A percentile compares a stretch with the other conserved stretches of the same genome.
These are phyloP conservation scores for Murraya koenigii DNA, from an alignment of 345 rosid genomes.

Conservation along the genomic window DNA sequence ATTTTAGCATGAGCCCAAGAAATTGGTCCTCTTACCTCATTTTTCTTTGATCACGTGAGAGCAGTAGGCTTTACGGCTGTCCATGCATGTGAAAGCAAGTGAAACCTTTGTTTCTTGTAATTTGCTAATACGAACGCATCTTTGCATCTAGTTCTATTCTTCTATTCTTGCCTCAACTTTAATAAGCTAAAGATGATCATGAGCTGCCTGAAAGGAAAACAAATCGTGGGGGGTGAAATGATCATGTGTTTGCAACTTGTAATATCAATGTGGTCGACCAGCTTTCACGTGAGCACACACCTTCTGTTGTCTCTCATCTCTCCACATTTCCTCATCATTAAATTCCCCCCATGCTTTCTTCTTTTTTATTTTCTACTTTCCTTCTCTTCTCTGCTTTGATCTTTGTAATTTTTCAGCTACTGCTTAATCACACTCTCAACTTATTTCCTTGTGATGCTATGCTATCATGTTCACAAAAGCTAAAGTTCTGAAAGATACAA, in stretches of 20 bases:
- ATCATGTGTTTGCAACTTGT: not conserved
- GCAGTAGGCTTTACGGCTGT: slow-evolving; percentile 16
- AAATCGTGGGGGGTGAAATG: slow-evolving; percentile 1
- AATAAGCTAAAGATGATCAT: not conserved
- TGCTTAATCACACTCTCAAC: slow-evolving; percentile 19
- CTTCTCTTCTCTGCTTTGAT: not conserved
- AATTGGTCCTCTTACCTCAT: not conserved
- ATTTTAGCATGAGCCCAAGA: not conserved
- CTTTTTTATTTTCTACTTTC: not conserved
- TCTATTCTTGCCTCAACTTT: slow-evolving; percentile 10
- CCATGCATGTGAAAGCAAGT: slow-evolving; percentile 26
- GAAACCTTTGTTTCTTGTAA: slow-evolving; percentile 21
- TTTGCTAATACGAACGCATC: not conserved
- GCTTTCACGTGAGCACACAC: slow-evolving; percentile 49
- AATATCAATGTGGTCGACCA: slow-evolving; percentile 31
- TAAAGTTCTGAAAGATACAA: slow-evolving; percentile 1
- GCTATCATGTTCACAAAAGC: slow-evolving; percentile 12
- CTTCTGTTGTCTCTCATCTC: slow-evolving; percentile 44
- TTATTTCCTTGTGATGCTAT: slow-evolving; percentile 16
- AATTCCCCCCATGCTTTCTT: not conserved
- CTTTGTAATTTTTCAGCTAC: not conserved
- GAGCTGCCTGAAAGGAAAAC: slow-evolving; percentile 3
- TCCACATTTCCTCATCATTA: slow-evolving; percentile 14
- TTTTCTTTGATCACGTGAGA: slow-evolving; percentile 12
- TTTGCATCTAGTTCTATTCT: slow-evolving; percentile 8